These are phyloP conservation scores for Handroanthus guayacan DNA, from an alignment of 257 asterid genomes.

Conservation along the genomic window DNA sequence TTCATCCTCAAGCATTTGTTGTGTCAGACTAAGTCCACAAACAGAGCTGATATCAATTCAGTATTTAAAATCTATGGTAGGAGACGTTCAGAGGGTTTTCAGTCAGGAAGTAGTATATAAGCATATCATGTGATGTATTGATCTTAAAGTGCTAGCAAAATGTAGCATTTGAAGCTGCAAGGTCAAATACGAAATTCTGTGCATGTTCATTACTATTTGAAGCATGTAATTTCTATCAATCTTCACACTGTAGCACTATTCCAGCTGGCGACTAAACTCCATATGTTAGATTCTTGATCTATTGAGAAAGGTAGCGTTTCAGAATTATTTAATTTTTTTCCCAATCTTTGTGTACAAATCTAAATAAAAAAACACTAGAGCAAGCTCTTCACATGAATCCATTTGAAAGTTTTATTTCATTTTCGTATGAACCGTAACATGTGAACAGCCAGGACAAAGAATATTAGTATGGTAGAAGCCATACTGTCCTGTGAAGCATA, in stretches of 20 bases:
- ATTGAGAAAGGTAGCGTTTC: too few species aligned
- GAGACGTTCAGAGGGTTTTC: not conserved
- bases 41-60: not conserved
- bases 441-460: conserved; percentile 16
- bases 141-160: not conserved
- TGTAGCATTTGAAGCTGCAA: not conserved
- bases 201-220: not conserved
- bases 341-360: too few species aligned
- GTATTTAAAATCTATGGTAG: not conserved
- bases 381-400: not conserved
- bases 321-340: too few species aligned
- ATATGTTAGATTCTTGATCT: too few species aligned
- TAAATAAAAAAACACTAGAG: not conserved
- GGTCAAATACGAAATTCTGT: not conserved
- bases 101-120: not conserved
- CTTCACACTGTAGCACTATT: not conserved
- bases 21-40: not conserved
- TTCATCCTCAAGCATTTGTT: not conserved
- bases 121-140: not conserved
- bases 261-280: not conserved
- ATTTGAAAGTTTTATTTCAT: not conserved
- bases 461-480: not conserved
- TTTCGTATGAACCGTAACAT: not conserved
- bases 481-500: not conserved
- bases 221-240: not conserved